A percentile compares a stretch with the other conserved stretches of the same genome.
Evolutionary conservation across 805 yeast species (phyloP).

Genomic region (Zygoascus biomembranicola): DNA sequence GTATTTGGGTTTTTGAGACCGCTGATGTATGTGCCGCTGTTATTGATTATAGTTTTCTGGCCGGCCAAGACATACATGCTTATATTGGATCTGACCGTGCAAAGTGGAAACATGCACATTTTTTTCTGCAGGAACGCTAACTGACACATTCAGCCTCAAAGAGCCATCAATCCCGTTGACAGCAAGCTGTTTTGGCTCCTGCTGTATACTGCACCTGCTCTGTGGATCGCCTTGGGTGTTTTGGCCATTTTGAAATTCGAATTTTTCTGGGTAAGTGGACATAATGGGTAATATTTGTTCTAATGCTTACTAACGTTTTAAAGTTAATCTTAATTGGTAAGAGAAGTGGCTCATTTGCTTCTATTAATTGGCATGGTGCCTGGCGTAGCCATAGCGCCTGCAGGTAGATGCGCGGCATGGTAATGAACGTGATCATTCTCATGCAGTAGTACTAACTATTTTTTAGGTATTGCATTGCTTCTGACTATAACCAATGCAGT

Average conservation of each 20-base stretch:
- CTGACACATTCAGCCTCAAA: constrained; percentile 29
- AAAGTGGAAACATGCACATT: neutral
- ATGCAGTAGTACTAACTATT: neutral
- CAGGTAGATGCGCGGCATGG: neutral
- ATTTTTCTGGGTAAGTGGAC: constrained; percentile 40
- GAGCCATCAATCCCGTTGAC: constrained; percentile 80
- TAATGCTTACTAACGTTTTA: neutral
- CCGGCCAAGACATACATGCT: neutral
- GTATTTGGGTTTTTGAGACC: constrained; percentile 82
- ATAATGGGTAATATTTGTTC: neutral
- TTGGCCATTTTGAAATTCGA: constrained; percentile 73
- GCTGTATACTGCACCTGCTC: constrained; percentile 62
- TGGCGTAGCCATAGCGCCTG: constrained; percentile 8
- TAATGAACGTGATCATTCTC: neutral
- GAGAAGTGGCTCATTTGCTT: neutral
- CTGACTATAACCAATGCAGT: constrained; percentile 74
- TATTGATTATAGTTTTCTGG: neutral
- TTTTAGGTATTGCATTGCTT: constrained; percentile 51
- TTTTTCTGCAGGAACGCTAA: neutral
- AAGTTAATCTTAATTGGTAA: neutral
- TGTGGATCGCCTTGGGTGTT: constrained; percentile 69
- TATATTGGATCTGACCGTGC: neutral
- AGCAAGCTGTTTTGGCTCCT: constrained; percentile 82
- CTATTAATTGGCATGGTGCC: neutral
- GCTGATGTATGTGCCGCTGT: constrained; percentile 44